These are phyloP conservation scores for Pyrenula massariospora DNA, from an alignment of 495 filamentous ascomycete species.

Conservation along the genomic window DNA sequence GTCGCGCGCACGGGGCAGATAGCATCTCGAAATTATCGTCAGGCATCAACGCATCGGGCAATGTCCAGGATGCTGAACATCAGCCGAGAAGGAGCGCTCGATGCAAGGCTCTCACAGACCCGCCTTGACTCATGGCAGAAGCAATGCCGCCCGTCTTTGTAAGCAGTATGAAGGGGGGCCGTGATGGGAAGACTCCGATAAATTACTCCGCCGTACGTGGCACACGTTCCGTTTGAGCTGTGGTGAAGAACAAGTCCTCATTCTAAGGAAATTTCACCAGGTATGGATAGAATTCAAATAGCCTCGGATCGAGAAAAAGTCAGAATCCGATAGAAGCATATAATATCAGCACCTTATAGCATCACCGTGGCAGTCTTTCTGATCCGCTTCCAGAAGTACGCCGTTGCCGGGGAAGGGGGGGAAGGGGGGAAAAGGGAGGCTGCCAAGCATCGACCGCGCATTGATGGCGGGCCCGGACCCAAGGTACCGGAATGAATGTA, in stretches of 20 bases:
- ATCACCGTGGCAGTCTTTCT: too few relatives aligned
- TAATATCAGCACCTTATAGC: background rate
- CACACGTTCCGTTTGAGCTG: background rate
- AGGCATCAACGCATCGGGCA: background rate
- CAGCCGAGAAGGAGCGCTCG: background rate
- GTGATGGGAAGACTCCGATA: background rate
- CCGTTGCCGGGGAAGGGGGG: background rate
- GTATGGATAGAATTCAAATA: too few relatives aligned
- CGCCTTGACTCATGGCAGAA: too few relatives aligned
- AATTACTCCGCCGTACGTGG: background rate
- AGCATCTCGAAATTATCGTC: background rate
- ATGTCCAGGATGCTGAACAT: too few relatives aligned
- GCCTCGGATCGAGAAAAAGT: background rate
- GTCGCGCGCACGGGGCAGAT: background rate
- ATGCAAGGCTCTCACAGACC: too few relatives aligned
- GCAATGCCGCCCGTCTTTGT: too few relatives aligned
- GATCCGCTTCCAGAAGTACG: background rate
- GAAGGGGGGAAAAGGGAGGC: background rate
- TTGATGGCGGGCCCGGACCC: background rate
- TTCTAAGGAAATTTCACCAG: too few relatives aligned
- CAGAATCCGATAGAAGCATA: background rate
- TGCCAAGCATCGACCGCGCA: background rate
- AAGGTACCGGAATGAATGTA: background rate
- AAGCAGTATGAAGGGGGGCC: too few relatives aligned
- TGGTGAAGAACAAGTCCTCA: too few relatives aligned